Base-by-base conservation (phyloP, 23 red algal species). In the Agarophyton chilense region DNA sequence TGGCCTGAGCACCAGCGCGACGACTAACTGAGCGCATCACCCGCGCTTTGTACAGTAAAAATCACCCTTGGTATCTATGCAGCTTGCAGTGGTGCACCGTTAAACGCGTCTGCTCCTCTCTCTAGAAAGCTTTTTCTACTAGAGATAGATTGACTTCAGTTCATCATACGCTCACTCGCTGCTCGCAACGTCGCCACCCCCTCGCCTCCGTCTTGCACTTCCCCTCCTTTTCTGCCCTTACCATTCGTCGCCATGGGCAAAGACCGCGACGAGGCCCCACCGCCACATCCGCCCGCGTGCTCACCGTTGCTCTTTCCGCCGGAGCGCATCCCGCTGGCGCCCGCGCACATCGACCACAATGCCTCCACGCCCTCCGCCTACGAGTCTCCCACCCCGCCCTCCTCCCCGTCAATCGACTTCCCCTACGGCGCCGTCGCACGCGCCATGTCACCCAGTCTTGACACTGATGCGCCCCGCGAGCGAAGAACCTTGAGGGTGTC, bases 371-470 rank as follows among this genome's bases (percentile, higher is more conserved):
- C 82, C 14, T 67, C 82, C 38, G 60, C 60, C 0, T 86, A 86
- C 60, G 82, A 86, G 47, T 71, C 82, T 34, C 82, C 82, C 10
- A 51, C 82, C n/a, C 82, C 82, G 45, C 82, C 82, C 12, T 58
- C 47, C 9, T 86, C 82, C 40, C 82, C 82, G 11, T 70, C 65
- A 19, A 31, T 64, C 41, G 62, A 67, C 24, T 53, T 32, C 19
- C 61, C 82, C 32, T 63, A 61, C 36, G 55, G 53, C 39, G 61
- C 79, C 44, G 79, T 66, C 2, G 53, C 55, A 6, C 55, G 55
- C 79, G 56, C 47, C 53, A 18, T 47, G 25, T 16, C 75, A 19
- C 22, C 24, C 50, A 52, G 51, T 38, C 52, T 35, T 12, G 56
- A 17, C 38, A 4, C 18, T 2, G 38, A 45, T 74, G 41, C 4